phyloP scores from a whole-genome alignment of 2,329 filamentous ascomycete genomes.

The Microascus cirrosus region DNA sequence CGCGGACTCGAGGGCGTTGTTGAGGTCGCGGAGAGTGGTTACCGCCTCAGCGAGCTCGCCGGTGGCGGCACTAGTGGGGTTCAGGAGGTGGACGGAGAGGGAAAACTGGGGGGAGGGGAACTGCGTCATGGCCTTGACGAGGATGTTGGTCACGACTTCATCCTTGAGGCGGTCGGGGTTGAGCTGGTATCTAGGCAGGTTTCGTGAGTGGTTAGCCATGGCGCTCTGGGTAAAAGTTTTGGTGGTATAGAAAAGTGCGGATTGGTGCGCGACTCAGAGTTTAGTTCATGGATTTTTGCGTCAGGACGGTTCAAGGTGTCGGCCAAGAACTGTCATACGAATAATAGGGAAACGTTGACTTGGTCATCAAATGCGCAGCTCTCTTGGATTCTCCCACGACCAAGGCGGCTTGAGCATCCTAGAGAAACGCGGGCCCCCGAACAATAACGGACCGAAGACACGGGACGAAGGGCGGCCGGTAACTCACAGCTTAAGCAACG shows the following conservation, averaged over 20 bases:
- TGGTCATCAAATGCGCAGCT: slow-evolving; percentile 14
- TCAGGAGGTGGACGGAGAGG: slow-evolving; percentile 87
- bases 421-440: neutral
- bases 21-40: slow-evolving; percentile 73
- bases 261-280: neutral
- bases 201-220: neutral
- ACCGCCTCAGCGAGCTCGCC: slow-evolving; percentile 82
- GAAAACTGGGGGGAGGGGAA: slow-evolving; percentile 95
- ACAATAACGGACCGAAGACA: neutral
- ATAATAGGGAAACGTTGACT: slow-evolving; percentile 95
- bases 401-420: neutral
- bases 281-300: neutral
- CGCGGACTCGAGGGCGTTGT: slow-evolving; percentile 77
- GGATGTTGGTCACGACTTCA: slow-evolving; percentile 96
- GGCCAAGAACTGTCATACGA: slow-evolving; percentile 29
- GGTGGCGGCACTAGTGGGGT: slow-evolving; percentile 56
- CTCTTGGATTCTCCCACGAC: neutral
- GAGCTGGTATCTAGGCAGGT: slow-evolving; percentile 82
- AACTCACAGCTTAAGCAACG: slow-evolving; percentile 91
- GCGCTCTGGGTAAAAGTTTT: neutral
- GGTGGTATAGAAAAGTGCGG: neutral
- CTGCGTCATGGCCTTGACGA: slow-evolving; percentile 94
- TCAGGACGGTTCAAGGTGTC: neutral
- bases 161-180: slow-evolving; percentile 97
- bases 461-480: neutral